A percentile compares a stretch with the other conserved stretches of the same genome.
Conservation (phyloP, 2,329 filamentous ascomycete genomes). For the Aureobasidium mangrovei region DNA sequence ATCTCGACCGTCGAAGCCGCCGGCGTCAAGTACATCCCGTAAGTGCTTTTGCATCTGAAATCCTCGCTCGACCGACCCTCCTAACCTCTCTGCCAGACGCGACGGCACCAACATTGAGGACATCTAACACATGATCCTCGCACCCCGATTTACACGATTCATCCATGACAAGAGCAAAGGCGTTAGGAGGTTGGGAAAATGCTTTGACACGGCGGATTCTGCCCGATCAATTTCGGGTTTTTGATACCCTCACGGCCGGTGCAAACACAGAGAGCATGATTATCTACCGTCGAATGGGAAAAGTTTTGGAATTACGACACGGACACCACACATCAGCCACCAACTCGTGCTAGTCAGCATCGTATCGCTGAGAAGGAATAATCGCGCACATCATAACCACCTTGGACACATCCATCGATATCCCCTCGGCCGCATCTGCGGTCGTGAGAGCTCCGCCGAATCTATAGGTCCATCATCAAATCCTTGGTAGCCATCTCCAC, state of each 20-base stretch:
- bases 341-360: neutral
- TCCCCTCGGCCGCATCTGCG: constrained; percentile 3
- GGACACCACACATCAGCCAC: neutral
- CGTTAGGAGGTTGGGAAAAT: constrained; percentile 5
- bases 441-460: neutral
- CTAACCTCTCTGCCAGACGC: constrained; percentile 4
- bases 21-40: constrained; percentile 54
- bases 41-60: constrained; percentile 19
- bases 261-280: neutral
- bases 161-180: constrained; percentile 8
- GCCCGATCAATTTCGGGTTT: neutral
- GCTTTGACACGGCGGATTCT: neutral
- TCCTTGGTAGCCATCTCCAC: neutral
- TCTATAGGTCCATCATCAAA: constrained; percentile 1
- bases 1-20: constrained; percentile 48
- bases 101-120: constrained; percentile 12
- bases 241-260: constrained; percentile 3
- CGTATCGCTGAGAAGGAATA: neutral
- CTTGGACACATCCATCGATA: constrained; percentile 5
- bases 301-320: neutral
- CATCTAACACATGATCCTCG: neutral
- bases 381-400: neutral
- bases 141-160: neutral
- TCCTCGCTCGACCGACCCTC: neutral
- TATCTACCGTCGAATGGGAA: neutral